phyloP scores from a whole-genome alignment of 352 stramenopile genomes.

The Phytophthora kernoviae region DNA sequence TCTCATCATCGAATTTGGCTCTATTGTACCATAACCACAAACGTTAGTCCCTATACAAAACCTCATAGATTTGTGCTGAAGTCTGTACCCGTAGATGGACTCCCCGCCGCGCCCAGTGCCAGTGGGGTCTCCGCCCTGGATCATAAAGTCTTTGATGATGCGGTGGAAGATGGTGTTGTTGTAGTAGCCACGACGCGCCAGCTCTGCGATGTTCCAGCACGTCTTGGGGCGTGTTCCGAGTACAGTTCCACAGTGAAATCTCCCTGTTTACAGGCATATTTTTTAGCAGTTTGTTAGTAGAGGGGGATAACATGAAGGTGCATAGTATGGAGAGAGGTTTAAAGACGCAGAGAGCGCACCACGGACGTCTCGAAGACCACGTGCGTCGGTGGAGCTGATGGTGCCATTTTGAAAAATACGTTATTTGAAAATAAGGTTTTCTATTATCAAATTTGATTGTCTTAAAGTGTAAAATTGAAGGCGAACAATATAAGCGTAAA shows the following conservation, averaged over 20 bases:
- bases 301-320: background rate
- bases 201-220: constrained; percentile 93
- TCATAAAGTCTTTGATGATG: constrained; percentile 97
- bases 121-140: constrained; percentile 95
- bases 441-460: too few species aligned
- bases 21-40: constrained; percentile 23
- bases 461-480: too few species aligned
- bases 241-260: constrained; percentile 95
- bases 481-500: too few species aligned
- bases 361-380: constrained; percentile 87
- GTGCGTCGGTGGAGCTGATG: constrained; percentile 58
- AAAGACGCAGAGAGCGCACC: constrained; percentile 32
- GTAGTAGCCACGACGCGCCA: constrained; percentile 94
- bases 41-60: too few species aligned
- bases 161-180: constrained; percentile 96
- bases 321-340: background rate
- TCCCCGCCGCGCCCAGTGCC: constrained; percentile 92
- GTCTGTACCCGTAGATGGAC: constrained; percentile 88
- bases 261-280: constrained; percentile 43
- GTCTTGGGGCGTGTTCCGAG: constrained; percentile 92
- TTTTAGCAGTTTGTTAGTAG: background rate
- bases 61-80: background rate
- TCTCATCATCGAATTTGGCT: constrained; percentile 95
- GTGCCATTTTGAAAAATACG: constrained; percentile 9
- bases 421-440: too few species aligned